phyloP scores from a whole-genome alignment of 352 stramenopile genomes.

The Thalassiosira hispida region DNA sequence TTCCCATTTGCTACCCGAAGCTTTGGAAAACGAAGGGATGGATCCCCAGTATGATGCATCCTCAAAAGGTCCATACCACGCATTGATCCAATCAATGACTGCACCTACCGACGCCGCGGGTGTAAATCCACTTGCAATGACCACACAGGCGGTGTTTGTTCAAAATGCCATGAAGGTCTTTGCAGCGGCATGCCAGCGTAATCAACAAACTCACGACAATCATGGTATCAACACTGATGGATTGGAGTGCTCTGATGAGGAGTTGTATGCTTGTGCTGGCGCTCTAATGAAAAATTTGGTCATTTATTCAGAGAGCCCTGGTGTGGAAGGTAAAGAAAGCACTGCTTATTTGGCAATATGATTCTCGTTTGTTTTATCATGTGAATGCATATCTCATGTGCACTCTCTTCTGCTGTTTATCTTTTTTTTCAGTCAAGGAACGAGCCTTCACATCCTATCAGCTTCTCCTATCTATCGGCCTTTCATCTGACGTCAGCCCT shows the following conservation, averaged over 20 bases:
- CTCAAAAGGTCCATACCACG: constrained; percentile 87
- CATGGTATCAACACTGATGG: constrained; percentile 74
- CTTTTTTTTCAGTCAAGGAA: no score
- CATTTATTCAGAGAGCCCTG: constrained; percentile 90
- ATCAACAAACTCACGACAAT: constrained; percentile 45
- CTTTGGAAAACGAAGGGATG: constrained; percentile 86
- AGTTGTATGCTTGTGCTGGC: constrained; percentile 88
- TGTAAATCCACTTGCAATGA: constrained; percentile 83
- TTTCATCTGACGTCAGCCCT: constrained; percentile 19
- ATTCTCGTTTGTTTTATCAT: no score
- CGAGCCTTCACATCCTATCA: constrained; percentile 86
- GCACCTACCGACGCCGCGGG: constrained; percentile 79
- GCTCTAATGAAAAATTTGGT: constrained; percentile 88
- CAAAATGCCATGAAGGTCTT: constrained; percentile 91
- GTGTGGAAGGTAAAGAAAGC: no score
- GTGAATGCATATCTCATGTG: no score
- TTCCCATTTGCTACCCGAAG: constrained; percentile 88
- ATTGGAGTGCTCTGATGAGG: constrained; percentile 52
- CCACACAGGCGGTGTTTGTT: constrained; percentile 94
- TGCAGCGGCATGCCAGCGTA: constrained; percentile 70
- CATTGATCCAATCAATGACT: constrained; percentile 83
- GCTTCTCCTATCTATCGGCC: constrained; percentile 73
- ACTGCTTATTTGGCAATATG: no score
- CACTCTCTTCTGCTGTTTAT: no score
- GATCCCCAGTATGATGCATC: constrained; percentile 62